Conservation (phyloP, 768 basidiomycete species). For the Tulasnella sp. region DNA sequence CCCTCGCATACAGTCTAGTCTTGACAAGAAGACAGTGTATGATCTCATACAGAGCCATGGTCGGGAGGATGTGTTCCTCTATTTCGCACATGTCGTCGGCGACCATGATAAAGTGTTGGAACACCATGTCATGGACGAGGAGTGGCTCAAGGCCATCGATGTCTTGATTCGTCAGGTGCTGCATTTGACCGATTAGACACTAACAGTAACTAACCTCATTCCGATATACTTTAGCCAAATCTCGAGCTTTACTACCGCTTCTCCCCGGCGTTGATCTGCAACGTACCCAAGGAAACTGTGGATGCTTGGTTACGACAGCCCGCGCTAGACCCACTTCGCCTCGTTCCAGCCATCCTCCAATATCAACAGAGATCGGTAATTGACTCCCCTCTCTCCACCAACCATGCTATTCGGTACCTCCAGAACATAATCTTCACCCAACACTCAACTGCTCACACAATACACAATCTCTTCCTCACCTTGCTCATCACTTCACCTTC, state of each 20-base stretch:
- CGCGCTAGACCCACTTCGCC: conserved; percentile 65
- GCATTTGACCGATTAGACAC: too few species aligned
- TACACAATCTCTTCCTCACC: conserved; percentile 90
- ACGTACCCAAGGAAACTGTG: conserved; percentile 80
- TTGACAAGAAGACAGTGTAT: conserved; percentile 78
- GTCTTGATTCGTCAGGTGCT: conserved; percentile 87
- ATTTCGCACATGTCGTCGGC: conserved; percentile 72
- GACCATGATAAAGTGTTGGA: conserved; percentile 80
- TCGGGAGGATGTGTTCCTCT: conserved; percentile 81
- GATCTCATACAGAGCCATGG: conserved; percentile 93
- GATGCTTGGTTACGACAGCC: conserved; percentile 86
- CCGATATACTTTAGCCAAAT: conserved; percentile 59
- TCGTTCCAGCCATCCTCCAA: conserved; percentile 82
- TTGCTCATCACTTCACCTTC: conserved; percentile 49
- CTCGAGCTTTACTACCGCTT: conserved; percentile 89
- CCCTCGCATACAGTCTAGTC: conserved; percentile 46
- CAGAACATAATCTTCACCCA: conserved; percentile 75
- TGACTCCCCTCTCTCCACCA: conserved; percentile 54
- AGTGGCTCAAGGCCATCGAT: conserved; percentile 85
- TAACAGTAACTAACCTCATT: too few species aligned
- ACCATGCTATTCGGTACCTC: conserved; percentile 86
- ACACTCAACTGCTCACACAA: conserved; percentile 66
- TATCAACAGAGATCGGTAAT: conserved; percentile 55
- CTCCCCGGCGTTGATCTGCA: conserved; percentile 74
- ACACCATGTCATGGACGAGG: conserved; percentile 85